These are phyloP conservation scores for Passalora sequoiae DNA, from an alignment of 2,329 filamentous ascomycete genomes.

Conservation along the genomic window DNA sequence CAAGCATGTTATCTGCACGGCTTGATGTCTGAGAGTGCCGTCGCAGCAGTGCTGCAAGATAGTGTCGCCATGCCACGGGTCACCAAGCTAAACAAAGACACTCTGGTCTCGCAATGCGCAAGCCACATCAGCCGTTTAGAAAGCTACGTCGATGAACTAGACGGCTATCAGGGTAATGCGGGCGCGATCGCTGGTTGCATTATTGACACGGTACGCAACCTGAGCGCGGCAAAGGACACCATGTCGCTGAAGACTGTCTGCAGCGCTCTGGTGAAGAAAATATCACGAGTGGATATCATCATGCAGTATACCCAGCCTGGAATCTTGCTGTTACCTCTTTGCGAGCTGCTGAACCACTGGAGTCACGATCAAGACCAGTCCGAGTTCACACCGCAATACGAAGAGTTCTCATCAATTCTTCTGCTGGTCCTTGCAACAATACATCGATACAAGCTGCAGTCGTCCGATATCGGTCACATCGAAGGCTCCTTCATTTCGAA, in stretches of 20 bases:
- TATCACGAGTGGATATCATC: slow-evolving; percentile 67
- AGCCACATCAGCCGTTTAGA: slow-evolving; percentile 70
- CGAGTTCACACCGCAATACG: slow-evolving; percentile 79
- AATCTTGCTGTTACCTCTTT: slow-evolving; percentile 67
- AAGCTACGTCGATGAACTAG: slow-evolving; percentile 72
- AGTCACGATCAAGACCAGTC: slow-evolving; percentile 74
- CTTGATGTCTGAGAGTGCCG: slow-evolving; percentile 71
- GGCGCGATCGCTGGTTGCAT: slow-evolving; percentile 73
- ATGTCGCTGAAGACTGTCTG: slow-evolving; percentile 74
- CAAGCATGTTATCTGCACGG: slow-evolving; percentile 86
- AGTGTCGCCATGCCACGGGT: slow-evolving; percentile 71
- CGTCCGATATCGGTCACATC: slow-evolving; percentile 58
- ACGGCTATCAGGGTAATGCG: slow-evolving; percentile 86
- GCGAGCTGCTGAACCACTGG: slow-evolving; percentile 72
- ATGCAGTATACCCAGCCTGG: slow-evolving; percentile 68
- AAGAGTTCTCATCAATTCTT: slow-evolving; percentile 75
- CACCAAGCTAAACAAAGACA: slow-evolving; percentile 71
- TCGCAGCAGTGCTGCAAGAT: slow-evolving; percentile 75
- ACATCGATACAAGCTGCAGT: slow-evolving; percentile 65
- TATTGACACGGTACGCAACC: slow-evolving; percentile 47
- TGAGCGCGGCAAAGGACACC: slow-evolving; percentile 69
- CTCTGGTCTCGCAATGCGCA: slow-evolving; percentile 71
- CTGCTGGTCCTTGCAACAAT: slow-evolving; percentile 68
- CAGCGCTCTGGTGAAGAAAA: slow-evolving; percentile 65
- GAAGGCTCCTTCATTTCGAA: slow-evolving; percentile 64